Percentiles rank a stretch among this genome's conserved stretches.
Conservation (phyloP, 2,329 filamentous ascomycete species). For the Monosporascus cannonballus region DNA sequence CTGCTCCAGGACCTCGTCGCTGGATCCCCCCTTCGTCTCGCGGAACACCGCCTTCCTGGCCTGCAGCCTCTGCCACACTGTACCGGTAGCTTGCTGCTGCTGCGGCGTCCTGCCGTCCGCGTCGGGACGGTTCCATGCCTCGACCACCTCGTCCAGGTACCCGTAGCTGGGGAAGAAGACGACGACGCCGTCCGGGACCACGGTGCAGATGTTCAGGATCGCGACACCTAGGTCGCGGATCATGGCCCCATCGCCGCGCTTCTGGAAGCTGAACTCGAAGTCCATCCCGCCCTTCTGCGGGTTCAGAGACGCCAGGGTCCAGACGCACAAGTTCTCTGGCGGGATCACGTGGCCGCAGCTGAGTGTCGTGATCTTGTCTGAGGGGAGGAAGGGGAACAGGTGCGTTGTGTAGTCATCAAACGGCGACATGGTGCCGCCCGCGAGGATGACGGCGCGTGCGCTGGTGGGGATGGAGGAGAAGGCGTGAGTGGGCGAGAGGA, state of each 20-base stretch:
- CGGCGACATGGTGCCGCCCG: constrained; percentile 95
- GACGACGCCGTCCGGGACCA: constrained; percentile 83
- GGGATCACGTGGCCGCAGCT: constrained; percentile 96
- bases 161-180: constrained; percentile 95
- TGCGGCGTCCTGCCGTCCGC: constrained; percentile 22
- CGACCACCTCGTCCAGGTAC: constrained; percentile 72
- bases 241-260: constrained; percentile 62
- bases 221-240: constrained; percentile 69
- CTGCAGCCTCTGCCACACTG: constrained; percentile 53
- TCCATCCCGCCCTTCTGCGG: constrained; percentile 30
- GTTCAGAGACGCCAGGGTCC: constrained; percentile 52
- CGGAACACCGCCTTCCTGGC: constrained; percentile 57
- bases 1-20: constrained; percentile 64
- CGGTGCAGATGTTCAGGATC: constrained; percentile 63
- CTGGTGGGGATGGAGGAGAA: constrained; percentile 83
- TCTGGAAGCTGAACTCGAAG: constrained; percentile 87
- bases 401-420: constrained; percentile 86
- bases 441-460: constrained; percentile 81
- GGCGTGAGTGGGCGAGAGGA: constrained; percentile 85
- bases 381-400: constrained; percentile 69
- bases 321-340: constrained; percentile 70
- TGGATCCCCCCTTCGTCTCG: constrained; percentile 47
- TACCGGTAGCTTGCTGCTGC: background rate
- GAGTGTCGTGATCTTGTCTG: constrained; percentile 64
- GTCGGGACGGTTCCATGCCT: constrained; percentile 45